These are phyloP conservation scores for Hypoxylon sp. DNA, from an alignment of 2,329 filamentous ascomycete genomes.

Conservation along the genomic window DNA sequence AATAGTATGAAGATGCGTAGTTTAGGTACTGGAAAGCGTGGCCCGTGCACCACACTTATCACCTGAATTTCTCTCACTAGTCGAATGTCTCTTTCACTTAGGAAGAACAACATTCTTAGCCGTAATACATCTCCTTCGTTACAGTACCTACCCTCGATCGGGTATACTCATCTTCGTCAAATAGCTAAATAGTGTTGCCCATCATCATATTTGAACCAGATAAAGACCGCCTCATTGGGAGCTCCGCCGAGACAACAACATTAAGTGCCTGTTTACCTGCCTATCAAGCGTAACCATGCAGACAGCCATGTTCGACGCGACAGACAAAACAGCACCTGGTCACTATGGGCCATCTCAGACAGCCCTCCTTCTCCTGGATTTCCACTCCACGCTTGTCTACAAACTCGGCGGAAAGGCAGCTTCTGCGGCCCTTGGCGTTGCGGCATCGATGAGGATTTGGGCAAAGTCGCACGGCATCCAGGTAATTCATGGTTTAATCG, in stretches of 20 bases:
- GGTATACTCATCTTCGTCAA: neutral
- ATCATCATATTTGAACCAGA: neutral
- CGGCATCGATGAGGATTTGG: conserved; percentile 11
- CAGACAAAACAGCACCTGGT: conserved; percentile 10
- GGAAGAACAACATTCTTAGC: no score
- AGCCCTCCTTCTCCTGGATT: conserved; percentile 19
- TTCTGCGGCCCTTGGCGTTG: neutral
- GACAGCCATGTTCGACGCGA: conserved; percentile 5
- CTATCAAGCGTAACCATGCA: neutral
- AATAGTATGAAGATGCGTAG: neutral
- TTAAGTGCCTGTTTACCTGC: neutral
- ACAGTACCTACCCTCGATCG: neutral
- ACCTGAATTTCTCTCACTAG: no score
- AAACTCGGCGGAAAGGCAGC: conserved; percentile 3
- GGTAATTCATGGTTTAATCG: conserved; percentile 15
- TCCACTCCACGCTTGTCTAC: conserved; percentile 11
- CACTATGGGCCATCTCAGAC: conserved; percentile 18
- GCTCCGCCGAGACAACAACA: neutral
- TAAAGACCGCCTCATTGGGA: neutral
- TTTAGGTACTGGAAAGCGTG: neutral
- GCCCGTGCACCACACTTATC: no score
- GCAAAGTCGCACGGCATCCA: conserved; percentile 13
- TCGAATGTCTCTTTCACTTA: no score
- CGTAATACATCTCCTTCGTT: no score
- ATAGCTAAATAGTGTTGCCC: neutral